Conservation (phyloP, 2,329 filamentous ascomycete genomes). For the Sphaerulina populicola region DNA sequence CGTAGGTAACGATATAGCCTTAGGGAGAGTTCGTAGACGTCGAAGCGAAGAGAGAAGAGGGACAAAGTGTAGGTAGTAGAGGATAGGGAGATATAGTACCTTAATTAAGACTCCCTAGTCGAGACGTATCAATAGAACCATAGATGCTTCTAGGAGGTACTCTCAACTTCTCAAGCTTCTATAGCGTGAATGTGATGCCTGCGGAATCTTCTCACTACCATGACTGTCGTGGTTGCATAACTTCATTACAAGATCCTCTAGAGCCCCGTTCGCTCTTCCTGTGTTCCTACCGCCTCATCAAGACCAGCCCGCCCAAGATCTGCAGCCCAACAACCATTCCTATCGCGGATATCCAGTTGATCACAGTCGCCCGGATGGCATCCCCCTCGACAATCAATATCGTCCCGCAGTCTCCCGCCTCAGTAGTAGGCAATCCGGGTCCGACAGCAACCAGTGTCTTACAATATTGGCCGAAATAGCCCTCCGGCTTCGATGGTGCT, state of each 20-base stretch:
- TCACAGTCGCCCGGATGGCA: slow-evolving; percentile 11
- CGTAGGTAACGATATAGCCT: no score
- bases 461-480: slow-evolving; percentile 28
- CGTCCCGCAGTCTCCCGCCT: slow-evolving; percentile 31
- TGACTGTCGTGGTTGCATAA: slow-evolving; percentile 11
- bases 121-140: no score
- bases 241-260: not conserved
- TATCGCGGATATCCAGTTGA: slow-evolving; percentile 16
- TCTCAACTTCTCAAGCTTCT: not conserved
- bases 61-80: no score
- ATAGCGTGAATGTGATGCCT: not conserved
- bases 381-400: slow-evolving; percentile 29
- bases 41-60: no score
- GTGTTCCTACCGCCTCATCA: slow-evolving; percentile 14
- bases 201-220: not conserved
- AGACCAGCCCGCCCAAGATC: slow-evolving; percentile 17
- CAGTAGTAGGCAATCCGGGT: slow-evolving; percentile 30
- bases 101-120: no score
- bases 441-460: slow-evolving; percentile 30
- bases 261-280: not conserved
- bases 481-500: slow-evolving; percentile 12
- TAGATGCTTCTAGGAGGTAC: not conserved
- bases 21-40: no score
- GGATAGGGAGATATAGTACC: no score
- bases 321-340: slow-evolving; percentile 20